These are phyloP conservation scores for Psilocybe sp. DNA, from an alignment of 768 basidiomycete species.

Conservation along the genomic window DNA sequence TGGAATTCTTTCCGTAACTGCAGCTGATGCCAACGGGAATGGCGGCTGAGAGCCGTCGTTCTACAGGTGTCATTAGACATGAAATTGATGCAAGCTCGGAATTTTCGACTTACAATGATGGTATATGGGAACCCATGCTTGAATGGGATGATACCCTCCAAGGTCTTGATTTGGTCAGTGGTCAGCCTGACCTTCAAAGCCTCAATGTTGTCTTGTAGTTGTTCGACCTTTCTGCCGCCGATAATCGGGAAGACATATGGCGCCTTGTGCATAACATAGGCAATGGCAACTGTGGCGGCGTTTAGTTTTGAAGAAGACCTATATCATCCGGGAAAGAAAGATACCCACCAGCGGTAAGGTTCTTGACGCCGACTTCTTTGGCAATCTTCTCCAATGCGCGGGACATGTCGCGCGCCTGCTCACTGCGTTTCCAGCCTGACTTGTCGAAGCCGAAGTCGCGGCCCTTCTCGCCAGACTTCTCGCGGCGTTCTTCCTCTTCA, in stretches of 20 bases:
- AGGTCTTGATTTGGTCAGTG: constrained; percentile 37
- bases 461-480: constrained; percentile 33
- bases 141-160: constrained; percentile 41
- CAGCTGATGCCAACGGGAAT: not conserved
- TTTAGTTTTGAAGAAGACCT: no score
- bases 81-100: not conserved
- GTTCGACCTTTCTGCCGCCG: constrained; percentile 39
- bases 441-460: constrained; percentile 17
- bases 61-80: not conserved
- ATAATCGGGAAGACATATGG: constrained; percentile 40
- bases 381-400: constrained; percentile 49
- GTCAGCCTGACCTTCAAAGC: constrained; percentile 41
- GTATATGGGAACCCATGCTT: constrained; percentile 40
- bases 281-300: constrained; percentile 38
- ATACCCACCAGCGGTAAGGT: constrained; percentile 39
- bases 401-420: constrained; percentile 39
- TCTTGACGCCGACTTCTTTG: constrained; percentile 41
- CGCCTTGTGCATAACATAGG: constrained; percentile 52
- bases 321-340: no score
- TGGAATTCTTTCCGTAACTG: not conserved
- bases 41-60: not conserved
- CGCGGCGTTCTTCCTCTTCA: constrained; percentile 34
- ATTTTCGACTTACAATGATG: constrained; percentile 23
- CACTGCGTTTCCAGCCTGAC: constrained; percentile 42
- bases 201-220: constrained; percentile 46